Evolutionary conservation across 2,329 filamentous ascomycete genomes (phyloP), one percentile per base, ranked within the genome.

Genomic region (Microcyclospora tardicrescens): DNA sequence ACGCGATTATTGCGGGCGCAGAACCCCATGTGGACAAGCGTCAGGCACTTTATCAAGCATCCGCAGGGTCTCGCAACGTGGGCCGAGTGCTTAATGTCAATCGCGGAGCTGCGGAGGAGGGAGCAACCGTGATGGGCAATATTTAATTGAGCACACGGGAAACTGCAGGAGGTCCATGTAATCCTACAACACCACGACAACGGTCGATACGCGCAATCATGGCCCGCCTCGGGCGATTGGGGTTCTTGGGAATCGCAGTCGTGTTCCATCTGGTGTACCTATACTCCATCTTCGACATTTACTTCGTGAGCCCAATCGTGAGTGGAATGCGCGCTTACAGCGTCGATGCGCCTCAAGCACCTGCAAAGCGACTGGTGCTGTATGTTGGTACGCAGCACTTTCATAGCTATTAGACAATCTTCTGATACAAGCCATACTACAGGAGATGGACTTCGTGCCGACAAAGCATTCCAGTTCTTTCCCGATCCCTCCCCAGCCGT

Each of bases 231-330:
- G 68, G 73, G 50, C 84, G 87, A 58, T 75, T 83, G 56, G 80
- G 79, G 58, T 96, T 98, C 60, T 65, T 96, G 61, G 79, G 81
- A 58, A 75, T 93, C 58, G 91, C 91, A 52, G 74, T 95, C 57
- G 66, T 89, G 44, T 98, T 98, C 60, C 93, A 98, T 63, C 61
- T 96, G 38, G 75, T 93, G 48, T 98, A 98, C 61, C 81, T 94
- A 40, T 83, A 81, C 58, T 94, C 86, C 43, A 96, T 96, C 55
- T 98, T 98, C 65, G 87, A 95, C 61, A 91, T 96, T 47, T 96
- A 98, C 65, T 98, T 98, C 58, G 86, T 95, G 57, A 95, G 86
- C 59, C 91, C 91, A 15, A 91, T 98, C 51, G 91, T 96, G 39
- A 83, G 81, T 67, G 91, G 91, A 57, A 98, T 98, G 91, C 77